These are phyloP conservation scores for Mortierella sp. DNA, from an alignment of 371 early-diverging fungal genomes.

Conservation along the genomic window DNA sequence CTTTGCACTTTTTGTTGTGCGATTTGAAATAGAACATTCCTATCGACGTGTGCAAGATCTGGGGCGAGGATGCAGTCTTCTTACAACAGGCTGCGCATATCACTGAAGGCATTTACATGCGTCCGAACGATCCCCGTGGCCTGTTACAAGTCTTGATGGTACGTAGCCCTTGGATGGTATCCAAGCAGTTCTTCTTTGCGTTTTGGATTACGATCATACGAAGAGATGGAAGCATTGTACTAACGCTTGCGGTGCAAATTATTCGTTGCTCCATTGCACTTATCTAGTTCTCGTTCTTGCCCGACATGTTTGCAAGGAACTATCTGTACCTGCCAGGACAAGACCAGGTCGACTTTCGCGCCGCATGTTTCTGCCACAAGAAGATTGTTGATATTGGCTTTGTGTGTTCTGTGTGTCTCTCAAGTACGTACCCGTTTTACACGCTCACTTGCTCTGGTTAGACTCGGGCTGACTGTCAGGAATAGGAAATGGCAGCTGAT, in stretches of 20 bases:
- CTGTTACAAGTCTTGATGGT: conserved; percentile 91
- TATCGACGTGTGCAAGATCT: conserved; percentile 91
- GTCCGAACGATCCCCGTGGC: conserved; percentile 74
- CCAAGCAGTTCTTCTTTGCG: not conserved
- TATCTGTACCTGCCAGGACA: conserved; percentile 81
- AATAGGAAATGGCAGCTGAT: not conserved
- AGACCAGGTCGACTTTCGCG: conserved; percentile 92
- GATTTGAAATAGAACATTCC: conserved; percentile 78
- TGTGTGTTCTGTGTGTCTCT: conserved; percentile 97
- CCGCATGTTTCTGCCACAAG: conserved; percentile 98
- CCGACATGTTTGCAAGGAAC: conserved; percentile 82
- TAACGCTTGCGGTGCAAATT: not conserved
- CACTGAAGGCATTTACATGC: conserved; percentile 89
- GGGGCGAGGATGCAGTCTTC: conserved; percentile 86
- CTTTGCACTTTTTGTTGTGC: not conserved
- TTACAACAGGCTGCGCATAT: conserved; percentile 94
- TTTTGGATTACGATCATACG: not conserved
- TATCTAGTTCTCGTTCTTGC: conserved; percentile 83
- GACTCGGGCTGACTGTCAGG: not conserved
- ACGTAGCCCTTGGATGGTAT: conserved; percentile 7
- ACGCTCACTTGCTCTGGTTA: not conserved
- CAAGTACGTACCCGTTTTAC: conserved; percentile 74
- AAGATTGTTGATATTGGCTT: conserved; percentile 92
- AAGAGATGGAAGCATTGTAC: not conserved
- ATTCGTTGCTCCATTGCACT: not conserved